Evolutionary conservation across 139 green algal species (phyloP), one percentile per base, ranked within the genome.

Genomic region (Monoraphidium neglectum): DNA sequence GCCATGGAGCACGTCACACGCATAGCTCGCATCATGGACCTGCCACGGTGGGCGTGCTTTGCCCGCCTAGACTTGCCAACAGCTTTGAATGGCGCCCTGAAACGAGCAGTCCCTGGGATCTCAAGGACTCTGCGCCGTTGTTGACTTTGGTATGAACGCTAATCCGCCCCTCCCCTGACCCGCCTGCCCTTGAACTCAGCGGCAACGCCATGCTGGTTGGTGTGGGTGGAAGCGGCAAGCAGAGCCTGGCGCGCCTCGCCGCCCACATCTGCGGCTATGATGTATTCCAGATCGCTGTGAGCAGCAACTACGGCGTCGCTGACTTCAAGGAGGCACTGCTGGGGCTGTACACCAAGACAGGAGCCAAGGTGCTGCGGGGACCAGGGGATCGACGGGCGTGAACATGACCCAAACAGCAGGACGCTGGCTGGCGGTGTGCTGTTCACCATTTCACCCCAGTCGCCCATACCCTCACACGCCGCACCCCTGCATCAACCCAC

Each of bases 261-360:
- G 85, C 86, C n/a, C 90, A 88, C 83, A 92, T 95, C 80, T 93
- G 89, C 79, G 88, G 87, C 32, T 93, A 92, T 57, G 92, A 95
- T 32, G 88, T 95, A 51, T 94, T 92, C 77, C 89, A 96, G 77
- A 95, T 98, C 61, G 60, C 80, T 4, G 89, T 95, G 15, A 90
- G 84, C 24, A 87, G 86, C 40, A 90, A 83, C 8, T 97, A 97
- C 68, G 91, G 90, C 36, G 77, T 96, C 1, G 54, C 63, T 13
- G 92, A 97, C 49, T 96, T 98, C 87, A 94, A 94, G 79, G 87
- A 93, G 82, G 89, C 92, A 74, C 86, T 98, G 76, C 79, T 96
- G 63, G 40, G 46, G 13, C 84, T 98, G 33, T 98, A 96, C 86
- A 83, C 74, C 61, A 92, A 83, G 71, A 74, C 81, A 10, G 61